Evolutionary conservation across 495 filamentous ascomycete species (phyloP).

Genomic region (Jackrogersella minutella): DNA sequence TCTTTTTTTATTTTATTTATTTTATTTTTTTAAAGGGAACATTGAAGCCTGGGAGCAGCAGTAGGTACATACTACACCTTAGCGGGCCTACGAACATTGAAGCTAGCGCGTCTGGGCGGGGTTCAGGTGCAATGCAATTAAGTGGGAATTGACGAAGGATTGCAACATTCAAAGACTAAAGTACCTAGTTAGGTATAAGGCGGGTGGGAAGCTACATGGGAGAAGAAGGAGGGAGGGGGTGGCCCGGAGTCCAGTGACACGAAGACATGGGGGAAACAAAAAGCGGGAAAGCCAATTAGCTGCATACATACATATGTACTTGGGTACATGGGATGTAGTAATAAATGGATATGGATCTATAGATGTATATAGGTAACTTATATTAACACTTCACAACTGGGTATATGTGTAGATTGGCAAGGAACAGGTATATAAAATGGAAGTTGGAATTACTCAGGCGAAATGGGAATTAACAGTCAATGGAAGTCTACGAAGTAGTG

Average conservation of each 20-base stretch:
- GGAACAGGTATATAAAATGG: conserved; percentile 5
- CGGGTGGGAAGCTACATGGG: conserved; percentile 10
- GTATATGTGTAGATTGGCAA: conserved; percentile 22
- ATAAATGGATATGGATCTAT: no score
- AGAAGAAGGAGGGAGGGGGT: not conserved
- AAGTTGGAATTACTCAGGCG: not conserved
- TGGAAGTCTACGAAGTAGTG: not conserved
- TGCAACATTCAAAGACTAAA: conserved; percentile 11
- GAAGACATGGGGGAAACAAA: conserved; percentile 2
- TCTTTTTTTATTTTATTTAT: no score
- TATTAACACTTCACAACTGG: conserved; percentile 11
- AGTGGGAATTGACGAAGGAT: conserved; percentile 28
- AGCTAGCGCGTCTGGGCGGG: conserved; percentile 39
- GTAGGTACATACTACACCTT: conserved; percentile 1
- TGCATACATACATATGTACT: not conserved
- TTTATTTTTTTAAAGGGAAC: no score
- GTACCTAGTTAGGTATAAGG: conserved; percentile 28
- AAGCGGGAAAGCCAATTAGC: no score
- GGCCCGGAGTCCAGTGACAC: conserved; percentile 19
- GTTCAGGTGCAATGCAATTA: conserved; percentile 37
- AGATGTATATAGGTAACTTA: no score
- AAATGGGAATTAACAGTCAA: not conserved
- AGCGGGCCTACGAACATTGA: no score
- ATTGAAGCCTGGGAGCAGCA: no score
- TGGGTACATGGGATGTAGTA: not conserved